Percentiles rank a stretch among this genome's conserved stretches.
Evolutionary conservation across 495 filamentous ascomycete genomes (phyloP).

Genomic region (Penicillium verhagenii): DNA sequence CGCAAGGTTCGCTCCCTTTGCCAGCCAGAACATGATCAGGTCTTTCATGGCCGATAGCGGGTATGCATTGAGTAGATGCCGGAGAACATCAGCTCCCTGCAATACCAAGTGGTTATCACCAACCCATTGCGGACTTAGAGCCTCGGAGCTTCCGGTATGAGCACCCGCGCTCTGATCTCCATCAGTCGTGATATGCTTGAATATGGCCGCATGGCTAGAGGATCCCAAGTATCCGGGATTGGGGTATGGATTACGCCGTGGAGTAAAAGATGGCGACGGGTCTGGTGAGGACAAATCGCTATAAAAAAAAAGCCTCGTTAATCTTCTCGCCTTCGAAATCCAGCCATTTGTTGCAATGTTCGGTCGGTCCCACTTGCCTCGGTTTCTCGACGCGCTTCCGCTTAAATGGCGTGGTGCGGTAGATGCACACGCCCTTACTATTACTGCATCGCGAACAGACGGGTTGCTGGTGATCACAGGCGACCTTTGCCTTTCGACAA

Average conservation of each 20-base stretch:
- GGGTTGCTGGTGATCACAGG: conserved; percentile 41
- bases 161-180: conserved; percentile 9
- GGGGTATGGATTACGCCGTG: conserved; percentile 35
- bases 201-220: conserved; percentile 44
- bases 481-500: conserved; percentile 41
- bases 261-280: conserved; percentile 23
- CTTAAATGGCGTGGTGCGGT: conserved; percentile 42
- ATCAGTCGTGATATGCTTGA: conserved; percentile 37
- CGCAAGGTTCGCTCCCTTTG: conserved; percentile 35
- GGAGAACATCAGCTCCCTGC: conserved; percentile 29
- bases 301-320: background rate
- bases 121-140: conserved; percentile 7
- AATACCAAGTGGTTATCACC: conserved; percentile 26
- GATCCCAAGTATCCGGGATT: conserved; percentile 45
- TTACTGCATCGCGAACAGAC: conserved; percentile 38
- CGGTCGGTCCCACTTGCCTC: conserved; percentile 9
- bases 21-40: conserved; percentile 32
- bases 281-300: conserved; percentile 19
- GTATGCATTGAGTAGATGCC: conserved; percentile 24
- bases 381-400: conserved; percentile 24
- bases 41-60: conserved; percentile 28
- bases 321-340: background rate
- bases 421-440: conserved; percentile 33
- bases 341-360: background rate
- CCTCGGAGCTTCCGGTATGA: conserved; percentile 10